Evolutionary conservation across 139 green algal species (phyloP), one percentile per base, ranked within the genome.

Genomic region (Ettlia oleoabundans): DNA sequence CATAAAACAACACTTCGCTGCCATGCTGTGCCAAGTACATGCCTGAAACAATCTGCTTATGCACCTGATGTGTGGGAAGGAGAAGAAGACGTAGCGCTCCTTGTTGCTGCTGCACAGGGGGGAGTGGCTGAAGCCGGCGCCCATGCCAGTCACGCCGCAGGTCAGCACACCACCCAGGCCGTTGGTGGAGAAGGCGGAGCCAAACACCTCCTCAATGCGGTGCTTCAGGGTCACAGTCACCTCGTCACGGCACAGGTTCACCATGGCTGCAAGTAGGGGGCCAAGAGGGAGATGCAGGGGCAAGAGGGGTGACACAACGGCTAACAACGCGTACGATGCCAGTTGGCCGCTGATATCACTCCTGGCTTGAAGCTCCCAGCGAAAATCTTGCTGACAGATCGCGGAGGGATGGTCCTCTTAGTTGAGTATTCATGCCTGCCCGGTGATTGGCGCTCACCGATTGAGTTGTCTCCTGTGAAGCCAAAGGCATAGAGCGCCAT

Each of bases 181-280:
- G 82, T 96, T 94, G 78, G 90, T 93, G 84, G 94, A 95, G 89
- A 96, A 96, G 68, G 88, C 92, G 61, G 88, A 83, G 37, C 93
- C 93, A 85, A 92, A 97, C 43, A 91, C 93, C 92, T 35, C 79
- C 37, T 83, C 92, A 70, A 98, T 94, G 81, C 92, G 92, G 70
- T 91, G 83, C 86, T 93, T 93, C 22, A 97, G 84, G 41, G 87
- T 80, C 33, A 78, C 53, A 32, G 92, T 97, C 22, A 95, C 89
- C 92, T 98, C 94, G 64, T 98, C 94, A 83, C 94, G 92, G 92
- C 94, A 98, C 68, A 97, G 86, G 89, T 96, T 96, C 76, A 89
- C 90, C 72, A 94, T 88, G 69, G 92, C 92, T 94, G 85, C 58
- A 73, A 47, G 33, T 42, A 13, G 7, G 19, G 58, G 18, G 76